Conservation (phyloP, 208 protist genomes). For the Leishmania major region DNA sequence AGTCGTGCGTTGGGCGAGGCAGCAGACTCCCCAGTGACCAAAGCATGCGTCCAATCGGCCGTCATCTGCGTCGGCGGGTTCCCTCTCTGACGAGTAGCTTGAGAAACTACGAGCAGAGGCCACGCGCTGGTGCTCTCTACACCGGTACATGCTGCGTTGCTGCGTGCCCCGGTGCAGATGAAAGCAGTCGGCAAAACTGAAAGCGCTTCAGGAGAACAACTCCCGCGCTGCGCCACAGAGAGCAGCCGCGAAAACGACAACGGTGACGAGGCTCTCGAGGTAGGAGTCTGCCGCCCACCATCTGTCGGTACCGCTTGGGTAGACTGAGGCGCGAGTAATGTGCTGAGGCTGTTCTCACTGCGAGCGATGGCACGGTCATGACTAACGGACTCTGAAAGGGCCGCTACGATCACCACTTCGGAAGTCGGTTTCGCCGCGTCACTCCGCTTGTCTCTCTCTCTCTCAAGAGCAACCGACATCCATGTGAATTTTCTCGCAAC, state of each 20-base stretch:
- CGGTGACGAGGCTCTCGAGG: background rate
- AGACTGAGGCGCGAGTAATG: background rate
- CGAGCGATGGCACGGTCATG: background rate
- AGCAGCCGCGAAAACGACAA: background rate
- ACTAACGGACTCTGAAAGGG: background rate
- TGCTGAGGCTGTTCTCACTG: background rate
- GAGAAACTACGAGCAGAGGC: background rate
- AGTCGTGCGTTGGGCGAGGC: background rate
- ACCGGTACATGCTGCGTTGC: background rate
- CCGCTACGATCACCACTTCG: background rate
- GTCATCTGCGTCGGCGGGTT: background rate
- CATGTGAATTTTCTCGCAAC: background rate
- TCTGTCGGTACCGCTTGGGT: background rate
- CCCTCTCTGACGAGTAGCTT: background rate
- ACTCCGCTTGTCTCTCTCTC: background rate
- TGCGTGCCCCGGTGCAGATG: background rate
- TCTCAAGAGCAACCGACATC: background rate
- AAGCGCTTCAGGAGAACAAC: background rate
- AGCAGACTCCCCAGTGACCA: background rate
- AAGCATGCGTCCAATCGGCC: background rate
- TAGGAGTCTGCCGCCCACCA: background rate
- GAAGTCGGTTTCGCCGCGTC: background rate
- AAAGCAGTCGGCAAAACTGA: background rate
- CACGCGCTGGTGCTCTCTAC: background rate
- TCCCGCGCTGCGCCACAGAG: background rate